Evolutionary conservation across 345 rosid genomes (phyloP).

Genomic region (Citrus trifoliata): DNA sequence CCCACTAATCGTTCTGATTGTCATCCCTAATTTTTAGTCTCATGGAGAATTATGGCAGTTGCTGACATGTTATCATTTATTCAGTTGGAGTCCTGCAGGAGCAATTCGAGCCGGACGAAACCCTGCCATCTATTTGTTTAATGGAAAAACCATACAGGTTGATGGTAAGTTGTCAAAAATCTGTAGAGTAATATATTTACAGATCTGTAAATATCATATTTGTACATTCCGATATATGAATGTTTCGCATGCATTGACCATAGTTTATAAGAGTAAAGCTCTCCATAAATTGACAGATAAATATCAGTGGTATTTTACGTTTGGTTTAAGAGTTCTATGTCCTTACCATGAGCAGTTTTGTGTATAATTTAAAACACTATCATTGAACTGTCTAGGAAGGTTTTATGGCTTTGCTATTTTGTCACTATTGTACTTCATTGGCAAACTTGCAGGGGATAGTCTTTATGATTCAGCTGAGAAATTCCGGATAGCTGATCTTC

Average conservation of each 20-base stretch:
- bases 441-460: slow-evolving; percentile 49
- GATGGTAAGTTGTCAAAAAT: slow-evolving; percentile 49
- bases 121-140: slow-evolving; percentile 70
- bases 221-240: neutral
- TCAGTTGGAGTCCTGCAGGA: slow-evolving; percentile 98
- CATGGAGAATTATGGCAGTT: neutral
- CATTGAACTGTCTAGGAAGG: neutral
- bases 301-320: neutral
- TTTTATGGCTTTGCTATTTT: neutral
- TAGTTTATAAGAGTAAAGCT: neutral
- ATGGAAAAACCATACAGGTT: slow-evolving; percentile 51
- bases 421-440: slow-evolving; percentile 1
- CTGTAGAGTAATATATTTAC: neutral
- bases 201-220: neutral
- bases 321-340: neutral
- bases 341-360: neutral
- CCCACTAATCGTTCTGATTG: neutral
- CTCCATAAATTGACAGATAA: neutral
- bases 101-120: slow-evolving; percentile 71
- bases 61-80: slow-evolving; percentile 19
- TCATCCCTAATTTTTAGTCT: neutral
- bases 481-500: slow-evolving; percentile 69
- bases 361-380: neutral
- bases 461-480: slow-evolving; percentile 71
- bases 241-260: neutral